phyloP scores from a whole-genome alignment of 1,139 yeast species.

The Magnusiomyces suaveolens region DNA sequence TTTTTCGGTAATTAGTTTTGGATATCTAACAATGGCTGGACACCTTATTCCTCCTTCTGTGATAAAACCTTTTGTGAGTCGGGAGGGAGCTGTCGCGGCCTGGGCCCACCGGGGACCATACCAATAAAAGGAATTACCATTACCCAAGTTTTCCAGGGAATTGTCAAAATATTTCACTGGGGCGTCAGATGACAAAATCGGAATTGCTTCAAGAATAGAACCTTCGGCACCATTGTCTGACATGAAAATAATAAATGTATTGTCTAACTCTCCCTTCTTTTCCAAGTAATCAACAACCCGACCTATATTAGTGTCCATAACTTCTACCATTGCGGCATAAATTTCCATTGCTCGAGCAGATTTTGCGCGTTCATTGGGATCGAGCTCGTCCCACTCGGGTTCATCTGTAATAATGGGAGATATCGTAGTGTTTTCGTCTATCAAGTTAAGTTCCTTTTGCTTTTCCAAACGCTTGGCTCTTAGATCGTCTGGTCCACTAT shows the following conservation, averaged over 20 bases:
- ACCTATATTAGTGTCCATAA: conserved; percentile 43
- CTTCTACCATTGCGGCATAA: conserved; percentile 55
- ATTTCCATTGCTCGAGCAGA: conserved; percentile 42
- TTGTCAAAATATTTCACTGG: conserved; percentile 38
- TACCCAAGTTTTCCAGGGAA: conserved; percentile 41
- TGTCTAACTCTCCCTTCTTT: conserved; percentile 38
- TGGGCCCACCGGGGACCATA: conserved; percentile 56
- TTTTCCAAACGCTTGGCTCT: conserved; percentile 35
- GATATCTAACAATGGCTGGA: conserved; percentile 35
- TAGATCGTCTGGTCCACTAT: conserved; percentile 41
- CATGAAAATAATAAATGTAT: conserved; percentile 47
- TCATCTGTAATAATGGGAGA: conserved; percentile 34
- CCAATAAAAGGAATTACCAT: conserved; percentile 40
- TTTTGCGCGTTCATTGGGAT: conserved; percentile 34
- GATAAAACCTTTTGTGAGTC: conserved; percentile 45
- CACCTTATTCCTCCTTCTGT: conserved; percentile 49
- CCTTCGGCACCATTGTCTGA: conserved; percentile 58
- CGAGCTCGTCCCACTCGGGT: conserved; percentile 39
- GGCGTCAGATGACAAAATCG: conserved; percentile 30
- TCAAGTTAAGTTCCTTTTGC: conserved; percentile 39
- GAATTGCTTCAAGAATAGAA: conserved; percentile 46
- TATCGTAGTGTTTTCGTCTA: conserved; percentile 38
- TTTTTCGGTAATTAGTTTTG: conserved; percentile 12
- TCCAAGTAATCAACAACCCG: conserved; percentile 37
- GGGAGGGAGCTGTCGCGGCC: conserved; percentile 51